Percentiles rank a stretch among this genome's conserved stretches.
Evolutionary conservation across 495 filamentous ascomycete species (phyloP).

Genomic region (Penicillium steckii): DNA sequence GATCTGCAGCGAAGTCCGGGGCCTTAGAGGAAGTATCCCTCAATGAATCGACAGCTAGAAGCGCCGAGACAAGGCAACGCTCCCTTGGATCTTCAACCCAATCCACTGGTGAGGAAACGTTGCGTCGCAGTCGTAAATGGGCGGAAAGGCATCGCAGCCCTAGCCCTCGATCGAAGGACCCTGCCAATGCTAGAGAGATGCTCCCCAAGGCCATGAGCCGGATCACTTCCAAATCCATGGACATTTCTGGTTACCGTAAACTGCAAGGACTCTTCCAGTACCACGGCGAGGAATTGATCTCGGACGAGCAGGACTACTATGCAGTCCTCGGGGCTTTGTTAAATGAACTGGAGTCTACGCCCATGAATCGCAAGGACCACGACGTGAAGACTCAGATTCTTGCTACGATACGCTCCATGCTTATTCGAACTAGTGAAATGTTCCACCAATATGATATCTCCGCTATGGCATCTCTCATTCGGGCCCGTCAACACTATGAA

Average conservation of each 20-base stretch:
- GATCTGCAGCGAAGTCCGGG: constrained; percentile 23
- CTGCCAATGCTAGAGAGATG: constrained; percentile 51
- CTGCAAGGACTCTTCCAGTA: constrained; percentile 77
- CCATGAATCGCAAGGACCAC: constrained; percentile 28
- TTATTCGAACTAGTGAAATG: constrained; percentile 61
- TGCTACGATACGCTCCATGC: constrained; percentile 73
- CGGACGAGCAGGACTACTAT: constrained; percentile 59
- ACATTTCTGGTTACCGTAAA: constrained; percentile 86
- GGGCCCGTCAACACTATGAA: constrained; percentile 57
- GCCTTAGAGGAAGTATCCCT: constrained; percentile 25
- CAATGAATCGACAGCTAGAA: constrained; percentile 18
- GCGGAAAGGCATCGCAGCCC: constrained; percentile 32
- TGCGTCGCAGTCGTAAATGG: constrained; percentile 26
- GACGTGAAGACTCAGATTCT: constrained; percentile 85
- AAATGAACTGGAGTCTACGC: constrained; percentile 66
- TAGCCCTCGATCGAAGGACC: constrained; percentile 44
- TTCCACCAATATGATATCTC: constrained; percentile 65
- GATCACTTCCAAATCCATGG: constrained; percentile 67
- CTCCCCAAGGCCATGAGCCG: constrained; percentile 76
- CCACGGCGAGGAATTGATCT: constrained; percentile 54
- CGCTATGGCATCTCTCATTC: constrained; percentile 65
- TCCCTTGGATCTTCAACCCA: constrained; percentile 18
- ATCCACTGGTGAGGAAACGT: constrained; percentile 11
- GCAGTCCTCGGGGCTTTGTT: constrained; percentile 72
- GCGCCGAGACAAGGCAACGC: constrained; percentile 8